Percentiles rank a stretch among this genome's conserved stretches.
These are phyloP conservation scores for Lumnitzera littorea DNA, from an alignment of 345 rosid genomes.

Conservation along the genomic window DNA sequence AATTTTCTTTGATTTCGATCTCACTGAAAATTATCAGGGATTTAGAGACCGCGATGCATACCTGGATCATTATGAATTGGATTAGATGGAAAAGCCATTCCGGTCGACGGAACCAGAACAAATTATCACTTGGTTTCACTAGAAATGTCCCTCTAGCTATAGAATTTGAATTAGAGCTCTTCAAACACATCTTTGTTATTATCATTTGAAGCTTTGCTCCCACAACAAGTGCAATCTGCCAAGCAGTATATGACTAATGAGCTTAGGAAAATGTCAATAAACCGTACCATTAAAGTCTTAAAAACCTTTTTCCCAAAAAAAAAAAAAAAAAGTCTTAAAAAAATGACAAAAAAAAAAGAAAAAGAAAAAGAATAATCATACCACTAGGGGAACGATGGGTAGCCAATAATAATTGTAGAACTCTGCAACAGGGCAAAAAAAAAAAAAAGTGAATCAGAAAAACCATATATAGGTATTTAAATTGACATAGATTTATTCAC, in stretches of 20 bases:
- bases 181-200: slow-evolving; percentile 16
- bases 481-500: no score
- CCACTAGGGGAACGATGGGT: slow-evolving; percentile 22
- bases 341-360: no score
- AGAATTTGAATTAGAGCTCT: slow-evolving; percentile 10
- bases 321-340: no score
- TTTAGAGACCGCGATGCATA: not conserved
- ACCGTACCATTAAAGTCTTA: no score
- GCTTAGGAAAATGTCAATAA: not conserved
- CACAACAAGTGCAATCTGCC: slow-evolving; percentile 13
- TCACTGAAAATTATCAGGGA: no score
- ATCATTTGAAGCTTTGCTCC: slow-evolving; percentile 17
- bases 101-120: slow-evolving; percentile 22
- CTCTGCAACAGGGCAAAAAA: slow-evolving; percentile 11
- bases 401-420: slow-evolving; percentile 21
- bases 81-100: slow-evolving; percentile 18
- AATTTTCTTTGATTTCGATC: no score
- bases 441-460: not conserved
- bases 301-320: no score
- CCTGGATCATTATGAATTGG: slow-evolving; percentile 21
- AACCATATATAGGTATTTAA: no score
- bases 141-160: slow-evolving; percentile 13
- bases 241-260: not conserved
- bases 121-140: slow-evolving; percentile 11
- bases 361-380: not conserved